A percentile compares a stretch with the other conserved stretches of the same genome.
These are phyloP conservation scores for Psilocybe tampanensis DNA, from an alignment of 768 basidiomycete genomes.

Conservation along the genomic window DNA sequence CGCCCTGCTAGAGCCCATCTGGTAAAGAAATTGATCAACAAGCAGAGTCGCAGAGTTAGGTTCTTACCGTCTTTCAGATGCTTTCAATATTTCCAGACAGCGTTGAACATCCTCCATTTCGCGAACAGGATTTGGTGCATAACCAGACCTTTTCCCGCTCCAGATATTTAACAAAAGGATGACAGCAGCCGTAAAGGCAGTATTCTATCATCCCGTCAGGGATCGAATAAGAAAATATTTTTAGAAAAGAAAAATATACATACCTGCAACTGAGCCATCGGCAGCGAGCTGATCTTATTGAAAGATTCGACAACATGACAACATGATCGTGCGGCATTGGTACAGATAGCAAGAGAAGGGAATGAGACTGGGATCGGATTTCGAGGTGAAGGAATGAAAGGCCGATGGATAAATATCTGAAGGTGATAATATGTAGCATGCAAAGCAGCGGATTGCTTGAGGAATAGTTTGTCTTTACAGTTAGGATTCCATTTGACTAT, in stretches of 20 bases:
- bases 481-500: slow-evolving; percentile 49
- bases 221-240: background rate
- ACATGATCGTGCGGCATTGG: slow-evolving; percentile 81
- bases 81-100: slow-evolving; percentile 55
- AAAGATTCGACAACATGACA: slow-evolving; percentile 67
- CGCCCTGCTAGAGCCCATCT: slow-evolving; percentile 47
- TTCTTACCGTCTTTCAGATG: slow-evolving; percentile 40
- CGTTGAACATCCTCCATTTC: slow-evolving; percentile 64
- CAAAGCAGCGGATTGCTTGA: slow-evolving; percentile 62
- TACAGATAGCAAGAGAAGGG: slow-evolving; percentile 79
- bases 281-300: slow-evolving; percentile 34
- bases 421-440: slow-evolving; percentile 47
- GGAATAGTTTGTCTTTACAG: slow-evolving; percentile 36
- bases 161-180: slow-evolving; percentile 69
- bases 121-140: slow-evolving; percentile 44
- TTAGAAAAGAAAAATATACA: background rate
- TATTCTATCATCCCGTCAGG: slow-evolving; percentile 23
- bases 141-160: slow-evolving; percentile 55
- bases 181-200: slow-evolving; percentile 43
- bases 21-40: background rate
- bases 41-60: background rate
- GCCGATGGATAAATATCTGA: slow-evolving; percentile 78
- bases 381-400: slow-evolving; percentile 70
- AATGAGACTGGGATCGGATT: slow-evolving; percentile 43
- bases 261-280: slow-evolving; percentile 40